These are phyloP conservation scores for Comarum palustre DNA, from an alignment of 306 rosid genomes.

Conservation along the genomic window DNA sequence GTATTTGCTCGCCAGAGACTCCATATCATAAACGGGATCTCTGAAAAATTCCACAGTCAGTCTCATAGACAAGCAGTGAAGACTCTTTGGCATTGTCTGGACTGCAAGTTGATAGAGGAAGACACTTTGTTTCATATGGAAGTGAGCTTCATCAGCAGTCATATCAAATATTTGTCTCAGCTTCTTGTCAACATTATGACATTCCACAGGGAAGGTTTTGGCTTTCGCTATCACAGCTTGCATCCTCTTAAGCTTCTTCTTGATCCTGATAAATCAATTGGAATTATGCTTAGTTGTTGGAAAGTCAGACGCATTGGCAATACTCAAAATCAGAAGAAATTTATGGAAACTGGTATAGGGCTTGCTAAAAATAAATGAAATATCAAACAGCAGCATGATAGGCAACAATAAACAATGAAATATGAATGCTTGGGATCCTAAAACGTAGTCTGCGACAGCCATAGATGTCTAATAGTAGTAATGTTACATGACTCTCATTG, in stretches of 20 bases:
- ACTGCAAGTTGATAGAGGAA: constrained; percentile 91
- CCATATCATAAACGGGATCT: constrained; percentile 42
- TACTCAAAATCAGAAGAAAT: neutral
- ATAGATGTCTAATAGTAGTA: neutral
- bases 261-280: constrained; percentile 55
- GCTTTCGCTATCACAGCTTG: constrained; percentile 61
- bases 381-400: neutral
- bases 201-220: constrained; percentile 68
- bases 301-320: neutral
- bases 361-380: neutral
- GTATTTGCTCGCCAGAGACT: constrained; percentile 52
- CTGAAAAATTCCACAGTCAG: constrained; percentile 87
- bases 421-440: constrained; percentile 14
- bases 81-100: constrained; percentile 95
- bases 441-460: neutral
- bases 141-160: constrained; percentile 94
- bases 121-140: constrained; percentile 96
- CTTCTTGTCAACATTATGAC: constrained; percentile 93
- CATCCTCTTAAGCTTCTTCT: constrained; percentile 57
- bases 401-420: neutral
- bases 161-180: constrained; percentile 85
- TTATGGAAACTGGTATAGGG: neutral
- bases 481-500: constrained; percentile 4
- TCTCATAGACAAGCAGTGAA: constrained; percentile 87
- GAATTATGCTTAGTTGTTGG: constrained; percentile 19